A percentile compares a stretch with the other conserved stretches of the same genome.
phyloP scores from a whole-genome alignment of 257 asterid genomes.

The Nicotiana knightiana region DNA sequence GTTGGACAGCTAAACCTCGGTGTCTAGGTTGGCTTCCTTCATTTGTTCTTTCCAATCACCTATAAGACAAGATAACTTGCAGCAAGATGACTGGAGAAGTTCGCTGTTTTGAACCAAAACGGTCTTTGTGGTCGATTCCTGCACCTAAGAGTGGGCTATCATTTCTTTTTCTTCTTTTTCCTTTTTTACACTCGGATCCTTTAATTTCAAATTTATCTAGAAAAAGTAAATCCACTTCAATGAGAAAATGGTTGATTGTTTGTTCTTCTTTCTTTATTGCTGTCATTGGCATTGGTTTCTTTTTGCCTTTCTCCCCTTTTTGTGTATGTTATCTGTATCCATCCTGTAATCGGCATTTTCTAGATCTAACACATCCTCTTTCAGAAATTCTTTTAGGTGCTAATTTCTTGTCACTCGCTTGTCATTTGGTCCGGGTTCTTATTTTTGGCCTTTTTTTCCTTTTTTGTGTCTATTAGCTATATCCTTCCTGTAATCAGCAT shows the following conservation, averaged over 20 bases:
- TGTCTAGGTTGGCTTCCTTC: not conserved
- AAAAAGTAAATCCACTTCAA: not conserved
- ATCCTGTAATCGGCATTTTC: not conserved
- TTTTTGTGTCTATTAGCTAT: not conserved
- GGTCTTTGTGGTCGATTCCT: not conserved
- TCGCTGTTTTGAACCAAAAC: not conserved
- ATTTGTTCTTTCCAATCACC: not conserved
- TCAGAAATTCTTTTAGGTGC: not conserved
- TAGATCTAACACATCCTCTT: not conserved
- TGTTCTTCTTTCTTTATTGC: not conserved
- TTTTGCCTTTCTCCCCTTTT: not conserved
- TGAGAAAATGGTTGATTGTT: not conserved
- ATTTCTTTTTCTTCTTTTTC: not conserved
- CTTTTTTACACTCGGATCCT: not conserved
- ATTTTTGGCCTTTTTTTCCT: not conserved
- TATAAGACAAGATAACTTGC: not conserved
- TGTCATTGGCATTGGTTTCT: not conserved
- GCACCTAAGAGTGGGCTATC: not conserved
- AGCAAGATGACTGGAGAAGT: constrained; percentile 1
- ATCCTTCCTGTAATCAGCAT: constrained; percentile 3
- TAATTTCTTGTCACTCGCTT: not conserved
- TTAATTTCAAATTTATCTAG: not conserved
- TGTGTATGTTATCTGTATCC: not conserved
- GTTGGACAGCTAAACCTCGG: not conserved
- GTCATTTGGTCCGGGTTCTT: not conserved